Percentiles rank a stretch among this genome's conserved stretches.
These are phyloP conservation scores for Starmerella apicola DNA, from an alignment of 805 yeast genomes.

Conservation along the genomic window DNA sequence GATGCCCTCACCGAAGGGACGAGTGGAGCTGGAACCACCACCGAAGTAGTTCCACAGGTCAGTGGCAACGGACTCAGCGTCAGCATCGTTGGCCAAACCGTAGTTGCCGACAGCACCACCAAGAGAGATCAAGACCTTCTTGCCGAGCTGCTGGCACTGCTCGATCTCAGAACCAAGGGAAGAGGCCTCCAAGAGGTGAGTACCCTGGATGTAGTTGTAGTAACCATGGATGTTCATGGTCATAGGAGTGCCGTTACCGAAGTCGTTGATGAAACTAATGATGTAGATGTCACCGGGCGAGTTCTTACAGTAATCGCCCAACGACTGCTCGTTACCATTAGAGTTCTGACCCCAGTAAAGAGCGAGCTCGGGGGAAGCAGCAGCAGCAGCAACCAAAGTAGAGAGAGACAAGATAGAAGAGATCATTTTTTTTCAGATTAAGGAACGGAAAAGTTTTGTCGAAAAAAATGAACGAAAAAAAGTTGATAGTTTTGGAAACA, in stretches of 20 bases:
- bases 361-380: constrained; percentile 48
- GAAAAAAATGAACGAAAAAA: too few species aligned
- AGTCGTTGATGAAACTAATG: constrained; percentile 55
- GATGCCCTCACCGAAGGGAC: constrained; percentile 55
- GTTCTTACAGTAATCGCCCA: constrained; percentile 51
- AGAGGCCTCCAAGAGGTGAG: constrained; percentile 36
- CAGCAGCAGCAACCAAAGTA: constrained; percentile 28
- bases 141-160: constrained; percentile 65
- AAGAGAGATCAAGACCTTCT: constrained; percentile 61
- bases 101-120: constrained; percentile 59
- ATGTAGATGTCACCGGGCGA: constrained; percentile 50
- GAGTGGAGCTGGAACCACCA: constrained; percentile 31
- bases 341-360: constrained; percentile 86
- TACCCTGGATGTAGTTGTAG: constrained; percentile 26
- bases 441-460: too few species aligned
- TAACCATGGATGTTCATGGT: constrained; percentile 48
- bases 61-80: constrained; percentile 47
- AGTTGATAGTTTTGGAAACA: too few species aligned
- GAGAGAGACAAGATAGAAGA: constrained; percentile 7
- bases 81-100: constrained; percentile 38
- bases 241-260: constrained; percentile 33
- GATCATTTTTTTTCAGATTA: not conserved
- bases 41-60: constrained; percentile 45
- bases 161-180: constrained; percentile 48
- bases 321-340: constrained; percentile 41